Percentiles rank a stretch among this genome's conserved stretches.
Evolutionary conservation across 73 alveolate species (phyloP).

Genomic region (Paramecium pentaurelia): DNA sequence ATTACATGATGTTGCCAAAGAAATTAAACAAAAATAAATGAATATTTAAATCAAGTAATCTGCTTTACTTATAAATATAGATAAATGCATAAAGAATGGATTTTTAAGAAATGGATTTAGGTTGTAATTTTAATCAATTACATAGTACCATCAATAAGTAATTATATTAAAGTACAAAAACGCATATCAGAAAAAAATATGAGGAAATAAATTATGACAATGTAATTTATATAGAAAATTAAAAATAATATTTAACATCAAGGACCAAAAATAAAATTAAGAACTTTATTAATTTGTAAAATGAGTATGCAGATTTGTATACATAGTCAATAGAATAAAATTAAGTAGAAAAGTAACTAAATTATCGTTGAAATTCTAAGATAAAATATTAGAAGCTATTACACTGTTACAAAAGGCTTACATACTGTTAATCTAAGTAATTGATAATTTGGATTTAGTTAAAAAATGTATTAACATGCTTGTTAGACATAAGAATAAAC

Average conservation of each 20-base stretch:
- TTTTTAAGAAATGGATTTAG: background rate
- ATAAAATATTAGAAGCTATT: background rate
- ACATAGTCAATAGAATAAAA: background rate
- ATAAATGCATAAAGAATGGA: background rate
- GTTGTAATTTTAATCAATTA: background rate
- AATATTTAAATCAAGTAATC: background rate
- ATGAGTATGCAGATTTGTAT: background rate
- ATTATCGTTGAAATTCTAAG: background rate
- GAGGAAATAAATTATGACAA: background rate
- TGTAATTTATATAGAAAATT: background rate
- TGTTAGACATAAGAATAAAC: background rate
- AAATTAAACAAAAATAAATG: background rate
- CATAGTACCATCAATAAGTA: background rate
- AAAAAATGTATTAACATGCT: background rate
- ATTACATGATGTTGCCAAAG: slow-evolving; percentile 36
- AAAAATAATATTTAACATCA: background rate
- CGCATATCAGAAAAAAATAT: background rate
- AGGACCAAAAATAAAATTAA: background rate
- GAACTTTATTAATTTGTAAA: background rate
- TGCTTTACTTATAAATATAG: background rate
- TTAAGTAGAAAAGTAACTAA: background rate
- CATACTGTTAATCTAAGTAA: background rate
- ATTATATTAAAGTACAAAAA: background rate
- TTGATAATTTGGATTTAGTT: background rate
- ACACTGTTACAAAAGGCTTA: background rate